Evolutionary conservation across 352 stramenopile species (phyloP), one percentile per base, ranked within the genome.

Genomic region (Saprolegnia parasitica): DNA sequence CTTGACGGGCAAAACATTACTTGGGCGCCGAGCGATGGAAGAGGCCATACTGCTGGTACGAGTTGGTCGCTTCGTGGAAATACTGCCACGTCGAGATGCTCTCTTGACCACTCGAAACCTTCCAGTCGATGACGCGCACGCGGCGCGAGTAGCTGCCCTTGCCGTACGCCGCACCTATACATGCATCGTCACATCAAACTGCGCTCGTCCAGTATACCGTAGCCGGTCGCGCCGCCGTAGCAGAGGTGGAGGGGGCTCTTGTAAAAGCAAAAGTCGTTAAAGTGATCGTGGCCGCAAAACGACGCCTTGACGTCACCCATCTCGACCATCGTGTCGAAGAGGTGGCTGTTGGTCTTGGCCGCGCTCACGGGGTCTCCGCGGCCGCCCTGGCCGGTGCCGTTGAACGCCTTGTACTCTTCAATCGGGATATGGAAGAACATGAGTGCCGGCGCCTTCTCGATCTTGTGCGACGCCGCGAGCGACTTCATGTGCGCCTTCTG

Each of bases 351-450:
- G 26, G 16, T 21, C 16, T 39, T 62, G 11, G 55, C n/a, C 26
- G 76, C 65, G 1, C 21, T 40, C 5, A 62, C 24, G 18, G 23
- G 23, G 23, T 62, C 55, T 13, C 35, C 35, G 13, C 32, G 23
- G 5, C 32, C 4, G 55, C 55, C 55, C 35, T 62, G 55, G 1
- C 55, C 55, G 15, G n/a, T 21, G 55, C 55, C 55, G 3, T 26
- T 39, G 29, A 62, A 62, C 32, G 23, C 23, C 20, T 62, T 32
- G 52, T 84, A 87, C 64, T 89, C 81, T 20, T 73, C 64, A 40
- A 89, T 24, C 1, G 78, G 81, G 39, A 89, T 87, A 62, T 89
- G 81, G 52, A 85, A 87, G 66, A 81, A 88, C 74, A 86, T 84
- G 49, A 87, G 58, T 18, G 78, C 79, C 0, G 79, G 76, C 2